Evolutionary conservation across 345 rosid genomes (phyloP).

Genomic region (Eucalyptus erythrocorys): DNA sequence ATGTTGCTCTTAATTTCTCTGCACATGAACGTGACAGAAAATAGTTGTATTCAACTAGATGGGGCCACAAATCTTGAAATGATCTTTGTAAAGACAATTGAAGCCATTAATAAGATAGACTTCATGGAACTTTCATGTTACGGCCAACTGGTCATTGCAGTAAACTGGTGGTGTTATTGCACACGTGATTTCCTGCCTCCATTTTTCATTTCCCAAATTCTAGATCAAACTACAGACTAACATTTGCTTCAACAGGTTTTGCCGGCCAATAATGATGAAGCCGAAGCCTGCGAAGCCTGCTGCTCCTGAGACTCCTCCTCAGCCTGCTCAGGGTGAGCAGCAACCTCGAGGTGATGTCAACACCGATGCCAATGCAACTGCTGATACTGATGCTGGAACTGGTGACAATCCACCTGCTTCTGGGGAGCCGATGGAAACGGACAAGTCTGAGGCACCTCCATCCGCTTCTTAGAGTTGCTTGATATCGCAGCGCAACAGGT

Average conservation of each 20-base stretch:
- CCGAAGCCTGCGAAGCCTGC: slow-evolving; percentile 69
- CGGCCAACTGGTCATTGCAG: neutral
- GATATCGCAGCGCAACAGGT: neutral
- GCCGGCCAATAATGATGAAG: slow-evolving; percentile 89
- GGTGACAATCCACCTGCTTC: slow-evolving; percentile 30
- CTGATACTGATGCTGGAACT: slow-evolving; percentile 6
- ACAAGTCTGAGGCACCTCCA: slow-evolving; percentile 22
- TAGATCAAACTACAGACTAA: neutral
- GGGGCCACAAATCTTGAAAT: neutral
- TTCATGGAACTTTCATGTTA: neutral
- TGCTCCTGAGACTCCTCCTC: slow-evolving; percentile 47
- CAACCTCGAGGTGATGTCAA: slow-evolving; percentile 16
- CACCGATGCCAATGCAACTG: slow-evolving; percentile 1
- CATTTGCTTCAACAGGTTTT: slow-evolving; percentile 29
- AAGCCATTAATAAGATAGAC: neutral
- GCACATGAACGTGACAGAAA: neutral
- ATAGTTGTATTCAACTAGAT: neutral
- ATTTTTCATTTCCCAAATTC: neutral
- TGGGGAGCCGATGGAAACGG: slow-evolving; percentile 74
- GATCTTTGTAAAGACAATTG: neutral
- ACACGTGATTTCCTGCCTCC: neutral
- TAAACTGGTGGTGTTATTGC: neutral
- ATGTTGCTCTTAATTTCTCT: neutral
- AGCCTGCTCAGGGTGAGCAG: slow-evolving; percentile 40
- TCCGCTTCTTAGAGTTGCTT: slow-evolving; percentile 8